A percentile compares a stretch with the other conserved stretches of the same genome.
Evolutionary conservation across 495 filamentous ascomycete species (phyloP).

Genomic region (Staphylotrichum longicolle): DNA sequence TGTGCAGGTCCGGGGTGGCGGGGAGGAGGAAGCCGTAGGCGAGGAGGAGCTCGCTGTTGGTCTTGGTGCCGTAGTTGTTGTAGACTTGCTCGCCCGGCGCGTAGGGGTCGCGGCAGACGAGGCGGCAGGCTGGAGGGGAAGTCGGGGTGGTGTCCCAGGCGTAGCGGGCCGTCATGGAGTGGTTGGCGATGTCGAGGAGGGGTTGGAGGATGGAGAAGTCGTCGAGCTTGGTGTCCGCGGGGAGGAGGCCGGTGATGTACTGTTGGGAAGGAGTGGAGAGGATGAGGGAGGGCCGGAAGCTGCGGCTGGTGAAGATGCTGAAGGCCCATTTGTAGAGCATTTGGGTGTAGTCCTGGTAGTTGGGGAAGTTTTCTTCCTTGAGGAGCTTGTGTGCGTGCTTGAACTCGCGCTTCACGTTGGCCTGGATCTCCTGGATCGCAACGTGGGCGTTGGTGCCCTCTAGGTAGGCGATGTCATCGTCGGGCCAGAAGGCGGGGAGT

Average conservation of each 20-base stretch:
- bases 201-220: constrained; percentile 55
- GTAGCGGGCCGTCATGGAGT: constrained; percentile 44
- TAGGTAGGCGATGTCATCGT: constrained; percentile 46
- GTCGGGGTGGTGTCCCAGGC: constrained; percentile 38
- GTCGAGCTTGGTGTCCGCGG: constrained; percentile 34
- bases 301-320: constrained; percentile 53
- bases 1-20: constrained; percentile 40
- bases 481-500: constrained; percentile 47
- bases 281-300: constrained; percentile 51
- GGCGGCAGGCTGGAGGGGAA: constrained; percentile 32
- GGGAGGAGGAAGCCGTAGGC: constrained; percentile 53
- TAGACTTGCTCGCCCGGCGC: constrained; percentile 43
- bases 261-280: constrained; percentile 24
- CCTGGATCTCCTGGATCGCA: constrained; percentile 46
- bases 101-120: constrained; percentile 32
- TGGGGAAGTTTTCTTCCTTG: constrained; percentile 33
- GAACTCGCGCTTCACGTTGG: constrained; percentile 43
- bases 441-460: constrained; percentile 50
- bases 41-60: constrained; percentile 52
- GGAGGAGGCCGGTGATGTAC: constrained; percentile 17
- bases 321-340: constrained; percentile 55
- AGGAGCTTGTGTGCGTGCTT: constrained; percentile 43
- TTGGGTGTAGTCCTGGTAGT: constrained; percentile 37
- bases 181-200: constrained; percentile 54
- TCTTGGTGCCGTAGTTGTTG: constrained; percentile 57